Percentiles rank a stretch among this genome's conserved stretches.
These are phyloP conservation scores for Pisolithus marmoratus DNA, from an alignment of 768 basidiomycete species.

Conservation along the genomic window DNA sequence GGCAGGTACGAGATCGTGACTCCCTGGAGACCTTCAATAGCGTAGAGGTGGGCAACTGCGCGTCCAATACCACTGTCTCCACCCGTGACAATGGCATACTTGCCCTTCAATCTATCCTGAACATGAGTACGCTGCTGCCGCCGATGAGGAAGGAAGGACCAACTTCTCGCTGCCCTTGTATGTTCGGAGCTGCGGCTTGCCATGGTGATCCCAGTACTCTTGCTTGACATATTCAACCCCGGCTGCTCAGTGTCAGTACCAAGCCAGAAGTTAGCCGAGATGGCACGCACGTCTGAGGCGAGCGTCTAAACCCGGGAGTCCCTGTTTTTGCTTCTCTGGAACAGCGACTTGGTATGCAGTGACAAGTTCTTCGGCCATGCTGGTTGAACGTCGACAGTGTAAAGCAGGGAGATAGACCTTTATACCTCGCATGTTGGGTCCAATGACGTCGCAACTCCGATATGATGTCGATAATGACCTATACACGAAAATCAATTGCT, in stretches of 20 bases:
- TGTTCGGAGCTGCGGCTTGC: conserved; percentile 45
- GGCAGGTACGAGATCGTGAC: conserved; percentile 51
- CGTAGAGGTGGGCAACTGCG: conserved; percentile 44
- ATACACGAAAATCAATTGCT: background rate
- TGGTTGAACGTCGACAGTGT: background rate
- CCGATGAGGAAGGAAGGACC: background rate
- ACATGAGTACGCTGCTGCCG: background rate
- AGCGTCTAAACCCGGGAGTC: conserved; percentile 44
- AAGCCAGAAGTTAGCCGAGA: conserved; percentile 4
- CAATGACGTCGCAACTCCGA: background rate
- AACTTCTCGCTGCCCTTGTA: conserved; percentile 48
- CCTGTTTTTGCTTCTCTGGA: conserved; percentile 38
- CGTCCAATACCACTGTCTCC: conserved; percentile 49
- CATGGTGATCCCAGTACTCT: conserved; percentile 46
- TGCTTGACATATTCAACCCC: conserved; percentile 36
- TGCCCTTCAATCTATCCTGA: conserved; percentile 1
- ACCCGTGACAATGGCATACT: conserved; percentile 21
- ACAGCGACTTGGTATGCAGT: conserved; percentile 32
- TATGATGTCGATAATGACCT: conserved; percentile 2
- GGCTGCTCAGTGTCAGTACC: conserved; percentile 11
- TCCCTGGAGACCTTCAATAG: conserved; percentile 45
- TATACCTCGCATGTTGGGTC: background rate
- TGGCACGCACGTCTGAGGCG: conserved; percentile 36
- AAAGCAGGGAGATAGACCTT: background rate
- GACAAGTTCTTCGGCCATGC: conserved; percentile 16